A percentile compares a stretch with the other conserved stretches of the same genome.
Conservation (phyloP, 495 filamentous ascomycete genomes). For the Penicillium paxilli region DNA sequence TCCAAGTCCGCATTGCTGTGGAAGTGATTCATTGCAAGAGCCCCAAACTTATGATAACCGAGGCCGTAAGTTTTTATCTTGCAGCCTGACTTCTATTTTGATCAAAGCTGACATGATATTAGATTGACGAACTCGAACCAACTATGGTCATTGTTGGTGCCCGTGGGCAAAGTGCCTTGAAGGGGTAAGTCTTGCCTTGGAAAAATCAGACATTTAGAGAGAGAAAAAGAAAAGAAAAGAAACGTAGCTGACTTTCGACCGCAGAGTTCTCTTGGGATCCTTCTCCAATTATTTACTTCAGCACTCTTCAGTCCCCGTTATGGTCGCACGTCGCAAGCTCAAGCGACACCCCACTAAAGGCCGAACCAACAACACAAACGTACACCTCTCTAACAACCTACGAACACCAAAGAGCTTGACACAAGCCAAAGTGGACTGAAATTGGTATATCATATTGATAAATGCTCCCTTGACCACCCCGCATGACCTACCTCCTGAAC, state of each 20-base stretch:
- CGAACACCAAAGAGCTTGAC: constrained; percentile 62
- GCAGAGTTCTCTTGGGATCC: constrained; percentile 84
- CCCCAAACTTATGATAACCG: constrained; percentile 79
- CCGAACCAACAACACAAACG: constrained; percentile 46
- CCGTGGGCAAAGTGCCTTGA: constrained; percentile 84
- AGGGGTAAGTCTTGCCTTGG: constrained; percentile 65
- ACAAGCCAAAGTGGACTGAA: constrained; percentile 64
- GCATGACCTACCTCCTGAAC: no score
- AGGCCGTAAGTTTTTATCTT: constrained; percentile 57
- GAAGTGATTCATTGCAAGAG: constrained; percentile 99
- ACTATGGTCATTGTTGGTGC: constrained; percentile 94
- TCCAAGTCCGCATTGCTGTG: constrained; percentile 88
- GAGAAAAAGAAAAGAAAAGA: no score
- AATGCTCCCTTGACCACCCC: background rate
- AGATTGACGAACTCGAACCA: constrained; percentile 88
- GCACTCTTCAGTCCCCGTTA: constrained; percentile 93
- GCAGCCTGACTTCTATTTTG: background rate
- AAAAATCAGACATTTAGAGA: constrained; percentile 19
- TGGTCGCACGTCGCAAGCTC: constrained; percentile 83
- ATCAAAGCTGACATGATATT: constrained; percentile 18
- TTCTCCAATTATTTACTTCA: constrained; percentile 97
- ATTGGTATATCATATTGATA: background rate
- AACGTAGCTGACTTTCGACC: background rate
- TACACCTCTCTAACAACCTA: constrained; percentile 73
- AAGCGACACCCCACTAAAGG: constrained; percentile 69